Evolutionary conservation across 371 early-diverging fungal genomes (phyloP), one percentile per base, ranked within the genome.

Genomic region (Rhizomucor pusillus): DNA sequence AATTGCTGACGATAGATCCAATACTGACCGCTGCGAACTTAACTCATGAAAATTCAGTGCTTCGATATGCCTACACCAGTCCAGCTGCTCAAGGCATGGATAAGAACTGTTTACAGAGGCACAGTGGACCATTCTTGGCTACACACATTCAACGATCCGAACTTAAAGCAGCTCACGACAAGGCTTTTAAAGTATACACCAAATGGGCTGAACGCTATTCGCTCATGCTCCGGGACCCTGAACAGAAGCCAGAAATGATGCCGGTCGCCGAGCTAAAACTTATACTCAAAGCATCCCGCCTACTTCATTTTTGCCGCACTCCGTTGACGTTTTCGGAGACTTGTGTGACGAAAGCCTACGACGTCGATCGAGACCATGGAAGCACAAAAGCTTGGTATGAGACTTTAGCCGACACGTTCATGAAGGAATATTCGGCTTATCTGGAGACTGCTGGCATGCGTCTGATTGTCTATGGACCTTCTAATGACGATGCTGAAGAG

Each of bases 361-460:
- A 29, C 20, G 5, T 20, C 53, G 1, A 67, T 60, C 19, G 59
- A 66, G 12, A 62, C 60, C 37, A 60, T 57, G 1, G 18, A 41
- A 12, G 3, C 29, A 29, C 29, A 7, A 7, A 29, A 29, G 29
- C 29, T 29, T 89, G 89, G 90, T 87, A 84, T 51, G 71, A 80
- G 29, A 59, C 66, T 3, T 65, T 89, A 52, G 68, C 86, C 1
- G 69, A 70, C 13, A 70, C 73, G 1, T 85, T 86, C 56, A 72
- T 88, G 71, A 60, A 51, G 1, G 87, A 88, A 43, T 90, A 88
- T 48, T 78, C 85, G 1, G 62, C 74, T n/a, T 89, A 90, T 57
- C 67, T 90, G 50, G 77, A 79, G 43, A 70, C 71, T 12, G 70
- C 87, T 7, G 91, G 91, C 0, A 83, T 90, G 84, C 84, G 86